Percentiles rank a stretch among this genome's conserved stretches.
These are phyloP conservation scores for Russula virescens DNA, from an alignment of 768 basidiomycete species.

Conservation along the genomic window DNA sequence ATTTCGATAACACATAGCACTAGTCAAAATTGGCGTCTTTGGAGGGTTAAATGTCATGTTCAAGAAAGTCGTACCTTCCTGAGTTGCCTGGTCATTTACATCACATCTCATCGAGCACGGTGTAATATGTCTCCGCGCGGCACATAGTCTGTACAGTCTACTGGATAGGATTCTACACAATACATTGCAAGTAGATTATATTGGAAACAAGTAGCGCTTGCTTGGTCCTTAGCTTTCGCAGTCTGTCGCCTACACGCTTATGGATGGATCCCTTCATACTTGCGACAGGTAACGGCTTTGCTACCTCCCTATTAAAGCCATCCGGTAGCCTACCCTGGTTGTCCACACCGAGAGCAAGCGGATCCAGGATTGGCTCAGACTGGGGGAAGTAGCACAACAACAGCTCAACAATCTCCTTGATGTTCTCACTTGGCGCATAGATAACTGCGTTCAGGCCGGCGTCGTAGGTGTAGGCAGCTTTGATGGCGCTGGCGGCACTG, in stretches of 20 bases:
- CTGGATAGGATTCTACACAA: not conserved
- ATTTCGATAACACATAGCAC: constrained; percentile 1
- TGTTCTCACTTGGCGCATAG: constrained; percentile 73
- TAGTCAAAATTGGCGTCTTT: not conserved
- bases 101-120: not conserved
- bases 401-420: constrained; percentile 71
- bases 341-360: constrained; percentile 47
- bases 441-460: constrained; percentile 99
- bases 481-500: constrained; percentile 61
- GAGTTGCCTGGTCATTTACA: too few species aligned
- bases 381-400: constrained; percentile 87
- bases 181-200: not conserved
- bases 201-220: constrained; percentile 51
- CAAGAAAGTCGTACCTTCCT: not conserved
- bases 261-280: constrained; percentile 89
- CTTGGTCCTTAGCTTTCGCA: constrained; percentile 55
- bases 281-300: constrained; percentile 64
- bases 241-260: constrained; percentile 89
- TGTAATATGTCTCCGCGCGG: too few species aligned
- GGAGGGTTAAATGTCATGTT: not conserved
- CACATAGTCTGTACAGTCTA: not conserved
- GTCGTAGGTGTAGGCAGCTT: constrained; percentile 98
- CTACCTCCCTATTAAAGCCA: constrained; percentile 77
- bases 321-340: constrained; percentile 48
- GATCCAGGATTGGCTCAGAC: constrained; percentile 66